phyloP scores from a whole-genome alignment of 768 basidiomycete species.

The Boletales sp. region DNA sequence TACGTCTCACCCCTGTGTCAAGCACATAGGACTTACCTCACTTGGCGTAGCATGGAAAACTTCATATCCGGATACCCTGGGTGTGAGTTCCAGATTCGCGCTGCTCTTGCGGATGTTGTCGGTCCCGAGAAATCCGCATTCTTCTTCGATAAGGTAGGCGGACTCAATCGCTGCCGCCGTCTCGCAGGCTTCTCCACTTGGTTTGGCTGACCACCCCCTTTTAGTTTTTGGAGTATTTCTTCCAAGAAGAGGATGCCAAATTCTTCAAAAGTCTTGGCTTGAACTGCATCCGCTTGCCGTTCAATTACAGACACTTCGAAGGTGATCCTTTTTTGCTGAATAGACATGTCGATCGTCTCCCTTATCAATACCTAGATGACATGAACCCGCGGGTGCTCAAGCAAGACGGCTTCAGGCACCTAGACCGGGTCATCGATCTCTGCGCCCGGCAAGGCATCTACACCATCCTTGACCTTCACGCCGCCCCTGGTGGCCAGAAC shows the following conservation, averaged over 20 bases:
- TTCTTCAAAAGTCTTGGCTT: constrained; percentile 78
- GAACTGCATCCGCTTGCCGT: constrained; percentile 74
- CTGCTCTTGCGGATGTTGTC: constrained; percentile 59
- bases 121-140: constrained; percentile 66
- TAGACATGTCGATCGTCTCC: not conserved
- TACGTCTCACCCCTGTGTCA: constrained; percentile 37
- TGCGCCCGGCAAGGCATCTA: constrained; percentile 74
- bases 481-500: constrained; percentile 72
- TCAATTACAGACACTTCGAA: constrained; percentile 76
- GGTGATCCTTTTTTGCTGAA: constrained; percentile 7
- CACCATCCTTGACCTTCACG: constrained; percentile 79
- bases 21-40: constrained; percentile 4
- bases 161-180: too few relatives aligned
- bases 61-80: constrained; percentile 79
- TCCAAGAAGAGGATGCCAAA: constrained; percentile 66
- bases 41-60: constrained; percentile 60
- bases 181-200: too few relatives aligned
- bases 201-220: not conserved
- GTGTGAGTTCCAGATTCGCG: constrained; percentile 76
- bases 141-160: constrained; percentile 77
- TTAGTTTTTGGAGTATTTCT: constrained; percentile 83
- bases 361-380: constrained; percentile 44
- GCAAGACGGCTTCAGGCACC: constrained; percentile 71
- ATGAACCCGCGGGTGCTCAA: constrained; percentile 78
- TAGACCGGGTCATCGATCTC: constrained; percentile 73